Conservation (phyloP, 2,329 filamentous ascomycete species). For the Colletotrichum sp. region DNA sequence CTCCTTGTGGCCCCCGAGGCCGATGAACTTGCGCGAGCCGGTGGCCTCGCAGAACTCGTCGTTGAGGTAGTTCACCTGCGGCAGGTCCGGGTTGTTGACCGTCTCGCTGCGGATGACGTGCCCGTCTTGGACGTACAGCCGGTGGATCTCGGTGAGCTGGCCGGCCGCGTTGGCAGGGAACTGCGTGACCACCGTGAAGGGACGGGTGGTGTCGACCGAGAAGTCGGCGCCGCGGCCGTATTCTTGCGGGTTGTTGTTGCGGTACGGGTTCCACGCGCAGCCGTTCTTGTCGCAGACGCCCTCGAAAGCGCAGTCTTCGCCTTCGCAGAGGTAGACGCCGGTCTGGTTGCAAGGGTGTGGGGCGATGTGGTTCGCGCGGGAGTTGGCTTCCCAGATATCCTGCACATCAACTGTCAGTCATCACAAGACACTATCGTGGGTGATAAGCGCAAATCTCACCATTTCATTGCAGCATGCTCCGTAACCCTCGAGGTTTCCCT, state of each 20-base stretch:
- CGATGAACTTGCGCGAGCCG: slow-evolving; percentile 31
- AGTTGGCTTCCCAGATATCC: slow-evolving; percentile 61
- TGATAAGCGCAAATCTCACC: slow-evolving; percentile 1
- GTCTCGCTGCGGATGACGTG: slow-evolving; percentile 49
- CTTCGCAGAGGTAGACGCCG: slow-evolving; percentile 48
- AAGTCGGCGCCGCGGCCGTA: slow-evolving; percentile 34
- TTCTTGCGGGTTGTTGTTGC: slow-evolving; percentile 24
- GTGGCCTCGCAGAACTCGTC: slow-evolving; percentile 38
- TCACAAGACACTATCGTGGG: too few relatives aligned
- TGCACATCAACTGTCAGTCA: background rate
- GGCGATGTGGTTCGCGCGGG: slow-evolving; percentile 45
- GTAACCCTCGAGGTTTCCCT: slow-evolving; percentile 42
- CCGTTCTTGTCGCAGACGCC: slow-evolving; percentile 49
- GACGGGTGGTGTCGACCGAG: slow-evolving; percentile 38
- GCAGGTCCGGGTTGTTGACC: slow-evolving; percentile 27
- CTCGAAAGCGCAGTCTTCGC: slow-evolving; percentile 38
- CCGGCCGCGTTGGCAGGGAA: slow-evolving; percentile 44
- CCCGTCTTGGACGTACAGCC: slow-evolving; percentile 54
- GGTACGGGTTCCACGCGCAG: slow-evolving; percentile 49
- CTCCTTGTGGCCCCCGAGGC: slow-evolving; percentile 43
- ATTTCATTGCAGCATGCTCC: slow-evolving; percentile 59
- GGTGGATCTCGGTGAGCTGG: slow-evolving; percentile 46
- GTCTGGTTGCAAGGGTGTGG: slow-evolving; percentile 53
- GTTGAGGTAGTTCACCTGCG: slow-evolving; percentile 38
- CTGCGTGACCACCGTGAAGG: slow-evolving; percentile 54